phyloP scores from a whole-genome alignment of 768 basidiomycete genomes.

The Gyrodon lividus region DNA sequence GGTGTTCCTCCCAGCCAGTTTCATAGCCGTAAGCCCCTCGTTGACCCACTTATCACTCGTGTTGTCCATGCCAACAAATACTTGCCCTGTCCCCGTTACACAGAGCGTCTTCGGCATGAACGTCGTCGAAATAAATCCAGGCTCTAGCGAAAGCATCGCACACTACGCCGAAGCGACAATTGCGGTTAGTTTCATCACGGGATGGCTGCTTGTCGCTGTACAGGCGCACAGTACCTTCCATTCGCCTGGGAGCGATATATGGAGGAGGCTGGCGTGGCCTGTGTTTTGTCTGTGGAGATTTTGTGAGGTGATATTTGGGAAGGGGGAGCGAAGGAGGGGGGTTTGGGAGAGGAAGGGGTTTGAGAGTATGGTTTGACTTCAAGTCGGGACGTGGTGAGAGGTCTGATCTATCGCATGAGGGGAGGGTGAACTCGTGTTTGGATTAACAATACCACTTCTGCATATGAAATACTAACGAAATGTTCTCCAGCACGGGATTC shows the following conservation, averaged over 20 bases:
- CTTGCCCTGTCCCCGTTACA: conserved; percentile 12
- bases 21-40: conserved; percentile 31
- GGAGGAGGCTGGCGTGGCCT: neutral
- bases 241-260: neutral
- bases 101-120: conserved; percentile 13
- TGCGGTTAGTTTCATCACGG: conserved; percentile 43
- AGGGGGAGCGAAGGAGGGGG: too few species aligned
- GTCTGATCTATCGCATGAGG: too few species aligned
- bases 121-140: conserved; percentile 21
- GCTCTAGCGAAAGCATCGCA: conserved; percentile 28
- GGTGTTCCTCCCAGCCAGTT: conserved; percentile 57
- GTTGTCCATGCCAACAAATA: too few species aligned
- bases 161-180: conserved; percentile 41
- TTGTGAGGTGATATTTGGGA: too few species aligned
- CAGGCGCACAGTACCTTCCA: conserved; percentile 22
- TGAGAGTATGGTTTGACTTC: too few species aligned
- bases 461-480: too few species aligned
- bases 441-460: too few species aligned
- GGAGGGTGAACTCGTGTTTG: too few species aligned
- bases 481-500: too few species aligned
- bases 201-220: conserved; percentile 53
- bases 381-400: too few species aligned
- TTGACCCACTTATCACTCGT: neutral
- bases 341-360: too few species aligned
- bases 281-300: neutral